Evolutionary conservation across 2,329 filamentous ascomycete species (phyloP), one percentile per base, ranked within the genome.

Genomic region (Talaromyces sp.): DNA sequence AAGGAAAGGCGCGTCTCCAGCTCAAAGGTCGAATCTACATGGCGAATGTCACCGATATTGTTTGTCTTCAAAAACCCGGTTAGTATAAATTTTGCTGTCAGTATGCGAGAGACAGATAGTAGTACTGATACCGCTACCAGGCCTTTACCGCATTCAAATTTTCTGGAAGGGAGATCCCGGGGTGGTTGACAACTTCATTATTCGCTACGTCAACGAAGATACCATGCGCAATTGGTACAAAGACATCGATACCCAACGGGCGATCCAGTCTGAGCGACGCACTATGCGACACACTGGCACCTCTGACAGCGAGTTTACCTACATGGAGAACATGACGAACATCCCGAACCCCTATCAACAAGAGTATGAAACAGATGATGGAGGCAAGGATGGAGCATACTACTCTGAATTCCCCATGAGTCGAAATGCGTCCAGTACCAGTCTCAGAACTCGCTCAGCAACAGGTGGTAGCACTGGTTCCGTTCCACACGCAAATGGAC

Each of bases 1-100:
- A 85, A 65, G 88, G 88, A 37, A 96, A 93, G 74, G 77, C 80
- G 24, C 84, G 82, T 62, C 80, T 97, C 56, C 92, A 97, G 73
- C 82, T 99, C 27, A 99, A 99, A 75, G 94, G 94, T 35, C 86
- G 94, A 47, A 99, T 99, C 65, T 97, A 97, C 76, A 97, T 99
- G 92, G 91, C 92, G 63, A 99, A 99, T 68, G 93, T 99, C 49
- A 97, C 92, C 35, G 91, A 97, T 71, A 87, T 96, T n/a, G 80
- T 96, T 37, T 92, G 89, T 16, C 80, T 94, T 54, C 86, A 88
- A 45, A 96, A 92, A 72, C 90, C 91, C 74, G 91, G 92, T 95
- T 83, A 69, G 83, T 49, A 30, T 6, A n/a, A 69, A 16, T 49
- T 24, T 3, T 17, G 19, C n/a, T 6, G 9, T 35, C 8, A 11